Base-by-base conservation (phyloP, 768 basidiomycete genomes). In the Serpula lacrymans region DNA sequence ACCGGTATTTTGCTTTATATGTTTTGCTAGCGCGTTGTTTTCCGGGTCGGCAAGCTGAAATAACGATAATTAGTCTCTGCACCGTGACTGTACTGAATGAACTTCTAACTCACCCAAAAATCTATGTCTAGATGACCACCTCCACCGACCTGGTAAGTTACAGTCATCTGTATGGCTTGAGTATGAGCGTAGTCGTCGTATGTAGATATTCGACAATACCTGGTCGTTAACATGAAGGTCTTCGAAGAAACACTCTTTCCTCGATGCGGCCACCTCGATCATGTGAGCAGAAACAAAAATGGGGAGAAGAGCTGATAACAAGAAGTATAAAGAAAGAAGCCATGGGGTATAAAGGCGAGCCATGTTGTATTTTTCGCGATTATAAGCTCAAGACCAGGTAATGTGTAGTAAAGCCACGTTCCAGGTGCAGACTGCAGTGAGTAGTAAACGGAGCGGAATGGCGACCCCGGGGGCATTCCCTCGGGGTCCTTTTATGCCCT, bases 61-160 rank as follows among this genome's bases (percentile, higher is more conserved):
- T 35, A 20, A 21, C 23, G 26, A 38, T 23, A n/a, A n/a, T n/a
- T n/a, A n/a, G n/a, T n/a, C n/a, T n/a, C n/a, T n/a, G n/a, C n/a
- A n/a, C n/a, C n/a, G 20, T 16, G 27, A 23, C 22, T 32, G 18
- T 21, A n/a, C 21, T 21, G 23, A 11, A 27, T 11, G 2, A 39
- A 7, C 32, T 24, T 7, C 23, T 9, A 20, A 57, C 65, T 54
- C 49, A 95, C 93, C 87, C 85, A 95, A 59, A 98, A 98, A 64
- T 99, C 95, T 45, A 99, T 90, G 65, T 99, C 96, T 36, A 98
- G 66, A 59, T 97, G 89, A 1, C 96, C 95, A 18, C 96, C 96
- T 31, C 90, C 92, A 38, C 91, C 94, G 6, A 98, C 96, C 74
- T 99, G 96, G 60, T 98, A 99, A 27, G 95, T 96, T 36, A 99